A percentile compares a stretch with the other conserved stretches of the same genome.
phyloP scores from a whole-genome alignment of 1,284 basidiomycete genomes.

The Ceraceosorus guamensis region DNA sequence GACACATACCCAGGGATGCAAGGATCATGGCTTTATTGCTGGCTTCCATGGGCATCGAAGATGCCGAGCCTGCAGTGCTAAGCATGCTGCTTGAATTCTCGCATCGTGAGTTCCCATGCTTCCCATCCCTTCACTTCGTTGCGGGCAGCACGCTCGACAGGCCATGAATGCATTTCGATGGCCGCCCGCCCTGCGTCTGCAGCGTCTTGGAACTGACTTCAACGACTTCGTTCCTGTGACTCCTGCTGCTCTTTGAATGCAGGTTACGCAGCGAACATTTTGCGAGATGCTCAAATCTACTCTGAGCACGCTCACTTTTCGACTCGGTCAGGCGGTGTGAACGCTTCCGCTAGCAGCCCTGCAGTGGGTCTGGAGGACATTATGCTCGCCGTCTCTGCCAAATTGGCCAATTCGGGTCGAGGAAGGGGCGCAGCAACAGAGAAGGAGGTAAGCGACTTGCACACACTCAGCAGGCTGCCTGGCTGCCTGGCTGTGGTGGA shows the following conservation, averaged over 20 bases:
- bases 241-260: constrained; percentile 3
- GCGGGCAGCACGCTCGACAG: no score
- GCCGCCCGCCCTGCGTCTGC: no score
- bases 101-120: constrained; percentile 56
- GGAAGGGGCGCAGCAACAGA: no score
- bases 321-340: not conserved
- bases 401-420: constrained; percentile 55
- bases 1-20: constrained; percentile 66
- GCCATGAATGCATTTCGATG: no score
- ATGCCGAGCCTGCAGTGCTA: constrained; percentile 85
- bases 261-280: constrained; percentile 80
- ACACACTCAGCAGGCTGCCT: not conserved
- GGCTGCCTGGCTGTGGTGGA: no score
- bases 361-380: constrained; percentile 74
- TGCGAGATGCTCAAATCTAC: constrained; percentile 82
- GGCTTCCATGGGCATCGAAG: constrained; percentile 86
- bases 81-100: constrained; percentile 94
- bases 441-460: constrained; percentile 67
- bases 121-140: not conserved
- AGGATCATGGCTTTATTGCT: constrained; percentile 85
- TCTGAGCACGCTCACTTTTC: constrained; percentile 71
- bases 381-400: constrained; percentile 79
- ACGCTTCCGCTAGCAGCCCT: not conserved
- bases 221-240: constrained; percentile 2
- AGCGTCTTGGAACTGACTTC: not conserved